Percentiles rank a stretch among this genome's conserved stretches.
Evolutionary conservation across 169 alveolate species (phyloP).

Genomic region (Theileria sp.): DNA sequence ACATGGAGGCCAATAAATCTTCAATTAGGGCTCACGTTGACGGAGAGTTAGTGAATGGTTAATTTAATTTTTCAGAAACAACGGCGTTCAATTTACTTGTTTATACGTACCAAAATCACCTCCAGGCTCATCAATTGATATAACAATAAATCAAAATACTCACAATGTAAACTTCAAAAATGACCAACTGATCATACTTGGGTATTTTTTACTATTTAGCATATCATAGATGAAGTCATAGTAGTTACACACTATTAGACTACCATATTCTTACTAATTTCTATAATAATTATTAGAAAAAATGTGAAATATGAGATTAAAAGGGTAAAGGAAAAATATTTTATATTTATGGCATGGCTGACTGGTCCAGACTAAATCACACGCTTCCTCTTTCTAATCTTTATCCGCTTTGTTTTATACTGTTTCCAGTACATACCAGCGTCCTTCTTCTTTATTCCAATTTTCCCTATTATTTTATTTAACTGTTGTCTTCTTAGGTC

Average conservation of each 20-base stretch:
- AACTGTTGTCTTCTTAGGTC: constrained; percentile 71
- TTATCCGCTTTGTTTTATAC: constrained; percentile 71
- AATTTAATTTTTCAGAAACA: constrained; percentile 9
- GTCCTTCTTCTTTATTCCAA: constrained; percentile 74
- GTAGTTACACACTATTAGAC: not conserved
- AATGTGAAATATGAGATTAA: constrained; percentile 42
- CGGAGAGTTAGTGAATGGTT: not conserved
- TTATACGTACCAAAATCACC: constrained; percentile 30
- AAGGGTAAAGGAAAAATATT: constrained; percentile 13
- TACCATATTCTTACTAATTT: not conserved
- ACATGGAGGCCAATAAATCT: constrained; percentile 26
- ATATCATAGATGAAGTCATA: not conserved
- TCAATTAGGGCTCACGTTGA: constrained; percentile 34
- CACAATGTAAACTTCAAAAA: constrained; percentile 12
- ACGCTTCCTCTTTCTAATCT: constrained; percentile 69
- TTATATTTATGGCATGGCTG: constrained; percentile 48
- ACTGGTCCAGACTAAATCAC: constrained; percentile 69
- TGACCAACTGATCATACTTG: constrained; percentile 33
- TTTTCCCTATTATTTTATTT: constrained; percentile 71
- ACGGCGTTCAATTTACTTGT: constrained; percentile 46
- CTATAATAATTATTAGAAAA: not conserved
- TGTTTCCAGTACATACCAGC: constrained; percentile 79
- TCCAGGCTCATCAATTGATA: not conserved
- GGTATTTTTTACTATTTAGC: constrained; percentile 12
- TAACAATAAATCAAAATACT: not conserved